phyloP scores from a whole-genome alignment of 164 flowering plant genomes.

The Dillenia turbinata region DNA sequence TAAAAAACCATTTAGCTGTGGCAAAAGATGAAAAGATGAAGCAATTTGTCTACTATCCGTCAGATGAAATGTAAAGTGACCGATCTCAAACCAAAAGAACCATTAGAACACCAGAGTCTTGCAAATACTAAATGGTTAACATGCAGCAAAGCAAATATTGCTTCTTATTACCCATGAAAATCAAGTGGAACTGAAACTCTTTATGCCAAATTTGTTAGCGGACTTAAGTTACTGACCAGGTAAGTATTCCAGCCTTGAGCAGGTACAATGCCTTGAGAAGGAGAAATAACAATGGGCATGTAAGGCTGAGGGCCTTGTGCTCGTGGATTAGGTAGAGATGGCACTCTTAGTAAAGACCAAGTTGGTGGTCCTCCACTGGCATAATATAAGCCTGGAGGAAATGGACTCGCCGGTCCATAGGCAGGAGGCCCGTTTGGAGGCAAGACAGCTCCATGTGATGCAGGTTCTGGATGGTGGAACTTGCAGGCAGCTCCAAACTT shows the following conservation, averaged over 20 bases:
- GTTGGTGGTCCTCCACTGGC: conserved; percentile 46
- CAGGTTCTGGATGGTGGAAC: conserved; percentile 76
- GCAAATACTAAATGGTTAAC: no score
- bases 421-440: conserved; percentile 32
- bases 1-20: no score
- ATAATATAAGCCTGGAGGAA: conserved; percentile 42
- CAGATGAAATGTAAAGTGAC: no score
- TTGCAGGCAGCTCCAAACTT: conserved; percentile 83
- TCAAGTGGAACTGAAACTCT: no score
- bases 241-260: conserved; percentile 67
- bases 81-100: no score
- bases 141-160: no score
- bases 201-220: no score
- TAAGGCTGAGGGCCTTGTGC: conserved; percentile 42
- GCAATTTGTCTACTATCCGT: no score
- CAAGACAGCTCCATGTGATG: conserved; percentile 28
- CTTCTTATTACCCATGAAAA: no score
- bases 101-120: no score
- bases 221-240: conserved; percentile 33
- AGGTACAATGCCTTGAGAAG: conserved; percentile 46
- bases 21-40: no score
- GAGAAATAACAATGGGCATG: conserved; percentile 50
- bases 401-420: conserved; percentile 34
- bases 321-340: conserved; percentile 42
- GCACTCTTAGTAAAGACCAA: conserved; percentile 47